A percentile compares a stretch with the other conserved stretches of the same genome.
Evolutionary conservation across 169 alveolate species (phyloP).

Genomic region (Miamiensis avidus): DNA sequence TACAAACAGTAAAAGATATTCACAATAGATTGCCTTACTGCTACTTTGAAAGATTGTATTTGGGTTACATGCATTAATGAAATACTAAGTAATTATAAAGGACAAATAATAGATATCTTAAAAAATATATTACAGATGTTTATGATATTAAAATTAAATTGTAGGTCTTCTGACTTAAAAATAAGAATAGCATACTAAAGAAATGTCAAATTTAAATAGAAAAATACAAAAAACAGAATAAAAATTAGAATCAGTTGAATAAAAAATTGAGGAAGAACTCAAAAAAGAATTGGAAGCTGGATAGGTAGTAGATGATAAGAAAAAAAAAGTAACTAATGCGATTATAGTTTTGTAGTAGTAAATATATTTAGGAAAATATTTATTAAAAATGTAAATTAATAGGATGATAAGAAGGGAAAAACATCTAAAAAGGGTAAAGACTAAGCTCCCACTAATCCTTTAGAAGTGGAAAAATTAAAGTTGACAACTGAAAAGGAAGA

Average conservation of each 20-base stretch:
- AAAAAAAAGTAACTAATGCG: neutral
- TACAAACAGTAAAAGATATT: constrained; percentile 41
- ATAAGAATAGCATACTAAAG: constrained; percentile 43
- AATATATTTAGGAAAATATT: constrained; percentile 1
- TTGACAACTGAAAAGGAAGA: constrained; percentile 27
- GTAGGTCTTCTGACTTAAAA: no score
- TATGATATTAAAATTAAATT: no score
- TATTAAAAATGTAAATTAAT: neutral
- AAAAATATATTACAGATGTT: no score
- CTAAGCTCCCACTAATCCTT: constrained; percentile 29
- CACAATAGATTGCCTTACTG: constrained; percentile 35
- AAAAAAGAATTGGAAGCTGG: constrained; percentile 10
- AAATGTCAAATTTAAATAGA: constrained; percentile 7
- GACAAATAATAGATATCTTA: neutral
- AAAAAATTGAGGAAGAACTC: constrained; percentile 27
- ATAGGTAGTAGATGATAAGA: neutral
- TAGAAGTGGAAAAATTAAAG: constrained; percentile 35
- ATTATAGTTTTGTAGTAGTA: neutral
- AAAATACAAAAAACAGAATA: constrained; percentile 26
- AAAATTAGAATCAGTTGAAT: constrained; percentile 18
- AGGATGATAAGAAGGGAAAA: constrained; percentile 49
- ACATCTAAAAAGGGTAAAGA: constrained; percentile 46
- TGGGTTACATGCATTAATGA: constrained; percentile 37
- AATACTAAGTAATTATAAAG: constrained; percentile 24
- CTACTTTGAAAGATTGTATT: constrained; percentile 41